Conservation (phyloP, 2,329 filamentous ascomycete genomes). For the Aspergillus sp. region DNA sequence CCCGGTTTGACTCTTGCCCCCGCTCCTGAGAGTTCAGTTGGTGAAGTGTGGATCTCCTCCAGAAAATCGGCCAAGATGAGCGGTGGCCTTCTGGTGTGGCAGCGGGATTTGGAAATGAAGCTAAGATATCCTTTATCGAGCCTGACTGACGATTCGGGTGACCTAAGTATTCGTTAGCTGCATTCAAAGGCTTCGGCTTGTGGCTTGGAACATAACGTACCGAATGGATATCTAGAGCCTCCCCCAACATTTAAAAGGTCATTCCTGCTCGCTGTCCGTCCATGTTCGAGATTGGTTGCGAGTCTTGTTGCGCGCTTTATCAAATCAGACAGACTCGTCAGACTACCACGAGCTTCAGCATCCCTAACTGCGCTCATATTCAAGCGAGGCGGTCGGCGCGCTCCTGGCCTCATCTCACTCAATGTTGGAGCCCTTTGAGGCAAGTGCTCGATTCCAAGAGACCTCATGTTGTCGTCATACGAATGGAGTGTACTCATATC, state of each 20-base stretch:
- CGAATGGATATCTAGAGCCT: slow-evolving; percentile 27
- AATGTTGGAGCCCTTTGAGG: slow-evolving; percentile 34
- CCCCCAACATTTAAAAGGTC: slow-evolving; percentile 42
- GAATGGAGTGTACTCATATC: slow-evolving; percentile 7
- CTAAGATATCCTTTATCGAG: slow-evolving; percentile 64
- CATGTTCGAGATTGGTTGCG: slow-evolving; percentile 83
- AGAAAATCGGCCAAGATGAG: slow-evolving; percentile 41
- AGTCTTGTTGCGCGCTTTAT: slow-evolving; percentile 85
- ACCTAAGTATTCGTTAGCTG: slow-evolving; percentile 5
- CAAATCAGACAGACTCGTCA: slow-evolving; percentile 88
- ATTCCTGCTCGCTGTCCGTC: slow-evolving; percentile 63
- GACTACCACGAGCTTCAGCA: slow-evolving; percentile 79
- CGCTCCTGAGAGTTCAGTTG: slow-evolving; percentile 29
- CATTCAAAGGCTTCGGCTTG: background rate
- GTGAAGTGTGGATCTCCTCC: slow-evolving; percentile 35
- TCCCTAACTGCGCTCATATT: slow-evolving; percentile 80
- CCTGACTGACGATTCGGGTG: slow-evolving; percentile 45
- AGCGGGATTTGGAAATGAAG: slow-evolving; percentile 63
- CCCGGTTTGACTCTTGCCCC: slow-evolving; percentile 19
- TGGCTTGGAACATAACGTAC: slow-evolving; percentile 21
- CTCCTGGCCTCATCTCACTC: slow-evolving; percentile 41
- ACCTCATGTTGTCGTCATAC: slow-evolving; percentile 17
- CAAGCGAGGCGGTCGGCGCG: slow-evolving; percentile 64
- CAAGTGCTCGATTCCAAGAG: slow-evolving; percentile 25
- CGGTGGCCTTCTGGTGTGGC: slow-evolving; percentile 45